phyloP scores from a whole-genome alignment of 106 monocot species.

The Dendrobium nobile region DNA sequence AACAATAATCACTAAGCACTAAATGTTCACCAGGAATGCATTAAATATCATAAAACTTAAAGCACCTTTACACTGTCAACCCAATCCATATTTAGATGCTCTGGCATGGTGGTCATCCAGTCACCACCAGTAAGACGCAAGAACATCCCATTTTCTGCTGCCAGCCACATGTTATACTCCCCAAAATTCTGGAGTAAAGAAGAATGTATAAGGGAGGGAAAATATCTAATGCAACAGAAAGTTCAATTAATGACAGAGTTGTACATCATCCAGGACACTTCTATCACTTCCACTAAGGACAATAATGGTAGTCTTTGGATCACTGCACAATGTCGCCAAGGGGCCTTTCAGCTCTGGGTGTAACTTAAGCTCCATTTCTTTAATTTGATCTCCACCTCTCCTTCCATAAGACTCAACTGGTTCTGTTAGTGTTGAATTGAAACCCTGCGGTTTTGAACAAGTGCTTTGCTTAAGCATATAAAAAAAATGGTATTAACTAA shows the following conservation, averaged over 20 bases:
- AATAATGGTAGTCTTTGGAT: constrained; percentile 76
- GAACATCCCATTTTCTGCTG: constrained; percentile 99
- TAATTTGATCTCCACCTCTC: constrained; percentile 98
- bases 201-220: background rate
- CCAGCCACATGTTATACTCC: constrained; percentile 92
- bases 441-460: constrained; percentile 44
- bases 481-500: background rate
- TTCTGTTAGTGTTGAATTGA: constrained; percentile 93
- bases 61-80: constrained; percentile 96
- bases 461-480: background rate
- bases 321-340: constrained; percentile 64
- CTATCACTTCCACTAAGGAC: constrained; percentile 96
- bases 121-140: constrained; percentile 79
- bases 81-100: constrained; percentile 99
- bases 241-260: background rate
- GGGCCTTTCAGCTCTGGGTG: constrained; percentile 83
- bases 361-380: constrained; percentile 98
- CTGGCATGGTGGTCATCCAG: constrained; percentile 99
- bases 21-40: background rate
- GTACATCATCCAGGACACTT: constrained; percentile 91
- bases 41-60: background rate
- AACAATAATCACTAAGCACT: background rate
- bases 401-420: constrained; percentile 83
- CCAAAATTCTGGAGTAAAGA: constrained; percentile 74
- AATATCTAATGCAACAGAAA: background rate